Evolutionary conservation across 2,329 filamentous ascomycete genomes (phyloP), one percentile per base, ranked within the genome.

Genomic region (Phialocephala sp.): DNA sequence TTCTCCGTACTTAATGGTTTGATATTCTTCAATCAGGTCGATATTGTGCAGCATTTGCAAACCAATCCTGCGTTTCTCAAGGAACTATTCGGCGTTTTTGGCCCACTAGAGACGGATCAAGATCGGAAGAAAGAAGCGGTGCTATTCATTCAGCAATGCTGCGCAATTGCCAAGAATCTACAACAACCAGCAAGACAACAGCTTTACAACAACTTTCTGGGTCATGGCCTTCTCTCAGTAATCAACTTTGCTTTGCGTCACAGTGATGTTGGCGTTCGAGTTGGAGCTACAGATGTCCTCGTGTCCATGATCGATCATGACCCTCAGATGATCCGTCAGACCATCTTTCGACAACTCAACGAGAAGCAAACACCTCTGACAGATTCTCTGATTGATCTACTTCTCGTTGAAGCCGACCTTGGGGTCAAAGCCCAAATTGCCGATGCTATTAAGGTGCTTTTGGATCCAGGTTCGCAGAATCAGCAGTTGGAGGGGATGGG

Each of bases 11-110:
- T 99, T 70, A 99, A 98, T 80, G 97, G 93, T 59, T 86, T 98
- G 72, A 99, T 99, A 72, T 99, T 97, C 82, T 99, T 97, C 84
- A 95, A 98, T 80, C 95, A 99, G 80, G 94, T 98, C 73, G 95
- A 98, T 75, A 97, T 99, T 75, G 91, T 99, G 59, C 92, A 94
- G 75, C 92, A 98, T 79, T 84, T 99, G n/a, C 94, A 97, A 78
- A 85, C 84, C 32, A 97, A 97, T 73, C 82, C 82, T 0, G 80
- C 80, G 1, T 97, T 97, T 74, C 81, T 98, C 35, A 89, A 88
- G 71, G 92, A 97, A 68, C 84, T 98, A 4, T 99, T 98, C 77
- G 85, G 86, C 62, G 93, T 98, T 68, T 97, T 98, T 75, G 86
- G 84, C 22, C 81, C 87, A 0, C 82, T 88, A 27, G 87, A 88